phyloP scores from a whole-genome alignment of 148 eudicot species.

The Salicornia ramosissima region DNA sequence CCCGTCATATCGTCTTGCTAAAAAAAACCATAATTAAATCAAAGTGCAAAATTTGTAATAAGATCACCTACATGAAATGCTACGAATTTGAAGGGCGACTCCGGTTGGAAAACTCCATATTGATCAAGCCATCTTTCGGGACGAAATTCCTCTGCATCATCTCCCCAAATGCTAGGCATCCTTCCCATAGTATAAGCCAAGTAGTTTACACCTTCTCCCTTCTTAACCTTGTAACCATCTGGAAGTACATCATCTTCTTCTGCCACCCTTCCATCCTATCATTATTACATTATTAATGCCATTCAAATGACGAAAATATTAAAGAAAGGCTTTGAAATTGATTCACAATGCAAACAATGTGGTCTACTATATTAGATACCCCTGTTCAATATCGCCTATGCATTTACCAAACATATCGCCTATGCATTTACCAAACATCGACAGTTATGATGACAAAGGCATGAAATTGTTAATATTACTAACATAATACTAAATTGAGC shows the following conservation, averaged over 20 bases:
- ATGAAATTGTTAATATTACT: too few species aligned
- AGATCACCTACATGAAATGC: constrained; percentile 54
- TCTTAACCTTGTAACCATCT: constrained; percentile 54
- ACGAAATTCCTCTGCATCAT: constrained; percentile 70
- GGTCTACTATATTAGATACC: too few species aligned
- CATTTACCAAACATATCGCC: too few species aligned
- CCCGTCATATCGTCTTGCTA: too few species aligned
- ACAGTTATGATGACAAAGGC: neutral
- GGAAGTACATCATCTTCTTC: constrained; percentile 59
- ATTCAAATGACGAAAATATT: neutral
- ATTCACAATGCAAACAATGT: neutral
- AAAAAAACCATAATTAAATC: too few species aligned
- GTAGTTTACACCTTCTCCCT: constrained; percentile 60
- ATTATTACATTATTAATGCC: neutral
- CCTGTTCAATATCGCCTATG: too few species aligned
- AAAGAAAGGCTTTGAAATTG: neutral
- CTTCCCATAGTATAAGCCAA: constrained; percentile 71
- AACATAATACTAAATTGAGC: neutral
- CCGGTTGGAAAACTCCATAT: constrained; percentile 62
- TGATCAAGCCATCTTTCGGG: constrained; percentile 76
- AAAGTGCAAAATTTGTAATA: too few species aligned
- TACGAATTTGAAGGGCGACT: constrained; percentile 74
- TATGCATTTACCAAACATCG: too few species aligned
- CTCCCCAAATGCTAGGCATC: constrained; percentile 68
- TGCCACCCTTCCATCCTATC: constrained; percentile 65